Evolutionary conservation across 257 asterid species (phyloP).

Genomic region (Solanum verrucosum): DNA sequence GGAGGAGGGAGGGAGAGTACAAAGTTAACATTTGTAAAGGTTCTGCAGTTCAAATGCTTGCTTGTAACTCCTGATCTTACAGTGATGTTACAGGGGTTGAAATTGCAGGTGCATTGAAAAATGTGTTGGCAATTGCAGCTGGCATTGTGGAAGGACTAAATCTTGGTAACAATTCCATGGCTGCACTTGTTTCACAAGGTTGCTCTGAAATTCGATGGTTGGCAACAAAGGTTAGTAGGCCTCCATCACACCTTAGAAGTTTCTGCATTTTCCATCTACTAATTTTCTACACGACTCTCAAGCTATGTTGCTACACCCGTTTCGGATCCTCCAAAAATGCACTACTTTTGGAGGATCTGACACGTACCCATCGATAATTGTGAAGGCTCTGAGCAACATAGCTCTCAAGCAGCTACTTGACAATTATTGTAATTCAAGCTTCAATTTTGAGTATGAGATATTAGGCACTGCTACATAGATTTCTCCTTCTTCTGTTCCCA

Average conservation of each 20-base stretch:
- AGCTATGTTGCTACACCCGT: background rate
- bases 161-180: constrained; percentile 93
- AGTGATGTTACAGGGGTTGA: constrained; percentile 98
- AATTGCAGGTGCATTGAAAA: constrained; percentile 93
- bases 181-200: constrained; percentile 94
- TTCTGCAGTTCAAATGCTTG: background rate
- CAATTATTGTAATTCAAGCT: background rate
- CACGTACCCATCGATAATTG: no score
- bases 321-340: background rate
- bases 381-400: background rate
- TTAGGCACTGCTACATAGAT: background rate
- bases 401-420: background rate
- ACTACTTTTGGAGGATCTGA: background rate
- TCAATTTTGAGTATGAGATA: background rate
- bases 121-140: constrained; percentile 92
- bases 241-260: background rate
- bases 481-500: background rate
- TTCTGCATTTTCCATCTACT: background rate
- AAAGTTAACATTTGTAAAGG: background rate
- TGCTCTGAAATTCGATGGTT: constrained; percentile 96
- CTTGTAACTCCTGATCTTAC: constrained; percentile 63
- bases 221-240: constrained; percentile 64
- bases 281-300: background rate
- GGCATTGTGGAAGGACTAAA: constrained; percentile 90
- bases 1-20: background rate